Conservation (phyloP, 768 basidiomycete species). For the Hygrophoropsis aurantiaca region DNA sequence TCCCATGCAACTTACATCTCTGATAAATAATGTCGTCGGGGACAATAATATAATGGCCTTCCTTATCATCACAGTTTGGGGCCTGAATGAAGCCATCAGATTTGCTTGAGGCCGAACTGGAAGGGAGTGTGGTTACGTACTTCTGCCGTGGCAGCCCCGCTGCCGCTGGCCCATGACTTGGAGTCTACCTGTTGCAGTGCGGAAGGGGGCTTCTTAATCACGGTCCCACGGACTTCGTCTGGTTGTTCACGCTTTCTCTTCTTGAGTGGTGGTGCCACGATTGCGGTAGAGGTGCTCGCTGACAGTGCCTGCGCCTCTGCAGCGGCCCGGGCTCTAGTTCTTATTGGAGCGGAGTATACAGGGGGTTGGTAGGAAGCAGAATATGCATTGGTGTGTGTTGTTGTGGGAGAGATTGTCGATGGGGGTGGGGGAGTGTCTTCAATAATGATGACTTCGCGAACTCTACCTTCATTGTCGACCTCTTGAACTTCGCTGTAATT, state of each 20-base stretch:
- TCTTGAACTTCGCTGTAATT: slow-evolving; percentile 89
- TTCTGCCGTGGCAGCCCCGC: slow-evolving; percentile 64
- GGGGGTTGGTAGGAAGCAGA: slow-evolving; percentile 83
- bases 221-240: slow-evolving; percentile 70
- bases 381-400: slow-evolving; percentile 67
- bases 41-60: slow-evolving; percentile 96
- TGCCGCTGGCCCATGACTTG: slow-evolving; percentile 69
- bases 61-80: slow-evolving; percentile 91
- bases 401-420: slow-evolving; percentile 69
- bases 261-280: slow-evolving; percentile 74
- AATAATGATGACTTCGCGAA: slow-evolving; percentile 88
- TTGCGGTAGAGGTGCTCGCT: slow-evolving; percentile 59
- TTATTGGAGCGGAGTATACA: slow-evolving; percentile 69
- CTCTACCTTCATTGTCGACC: slow-evolving; percentile 72
- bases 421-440: slow-evolving; percentile 88
- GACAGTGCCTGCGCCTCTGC: slow-evolving; percentile 82
- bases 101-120: slow-evolving; percentile 26
- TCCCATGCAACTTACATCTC: slow-evolving; percentile 60
- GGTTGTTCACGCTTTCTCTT: slow-evolving; percentile 79
- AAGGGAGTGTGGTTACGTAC: slow-evolving; percentile 42
- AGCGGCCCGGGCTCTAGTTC: slow-evolving; percentile 83
- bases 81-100: slow-evolving; percentile 40
- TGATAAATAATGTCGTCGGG: slow-evolving; percentile 85
- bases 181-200: slow-evolving; percentile 49
- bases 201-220: slow-evolving; percentile 59